phyloP scores from a whole-genome alignment of 78 protist genomes.

The Dictyostelium firmibasis region DNA sequence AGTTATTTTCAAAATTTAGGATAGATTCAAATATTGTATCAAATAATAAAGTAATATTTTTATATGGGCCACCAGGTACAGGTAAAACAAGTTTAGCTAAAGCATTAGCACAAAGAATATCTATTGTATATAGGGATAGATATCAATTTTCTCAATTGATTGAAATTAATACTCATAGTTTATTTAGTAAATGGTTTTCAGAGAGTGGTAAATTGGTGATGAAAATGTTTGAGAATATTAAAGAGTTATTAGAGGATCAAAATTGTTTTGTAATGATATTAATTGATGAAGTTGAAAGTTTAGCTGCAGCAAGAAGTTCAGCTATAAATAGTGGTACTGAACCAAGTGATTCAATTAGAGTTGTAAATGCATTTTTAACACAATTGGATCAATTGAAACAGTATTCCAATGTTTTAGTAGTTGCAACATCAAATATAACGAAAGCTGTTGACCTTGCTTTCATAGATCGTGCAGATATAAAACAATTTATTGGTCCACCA shows the following conservation, averaged over 20 bases:
- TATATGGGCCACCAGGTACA: conserved; percentile 99
- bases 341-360: conserved; percentile 98
- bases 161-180: conserved; percentile 92
- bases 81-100: conserved; percentile 94
- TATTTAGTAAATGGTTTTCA: conserved; percentile 97
- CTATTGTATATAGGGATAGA: conserved; percentile 69
- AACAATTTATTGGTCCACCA: conserved; percentile 93
- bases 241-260: conserved; percentile 78
- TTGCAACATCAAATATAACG: conserved; percentile 96
- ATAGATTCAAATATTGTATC: conserved; percentile 34
- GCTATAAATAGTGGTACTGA: conserved; percentile 89
- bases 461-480: conserved; percentile 97
- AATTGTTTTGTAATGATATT: conserved; percentile 80
- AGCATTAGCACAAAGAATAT: conserved; percentile 96
- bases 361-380: conserved; percentile 98
- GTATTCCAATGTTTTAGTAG: conserved; percentile 87
- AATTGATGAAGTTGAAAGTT: conserved; percentile 95
- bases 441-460: conserved; percentile 91
- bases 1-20: conserved; percentile 79
- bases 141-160: conserved; percentile 61
- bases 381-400: conserved; percentile 92
- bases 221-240: conserved; percentile 87
- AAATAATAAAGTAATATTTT: conserved; percentile 85
- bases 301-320: conserved; percentile 92
- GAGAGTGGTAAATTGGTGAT: conserved; percentile 98